Base-by-base conservation (phyloP, 768 basidiomycete genomes). In the Strobilomyces echinocephalus region DNA sequence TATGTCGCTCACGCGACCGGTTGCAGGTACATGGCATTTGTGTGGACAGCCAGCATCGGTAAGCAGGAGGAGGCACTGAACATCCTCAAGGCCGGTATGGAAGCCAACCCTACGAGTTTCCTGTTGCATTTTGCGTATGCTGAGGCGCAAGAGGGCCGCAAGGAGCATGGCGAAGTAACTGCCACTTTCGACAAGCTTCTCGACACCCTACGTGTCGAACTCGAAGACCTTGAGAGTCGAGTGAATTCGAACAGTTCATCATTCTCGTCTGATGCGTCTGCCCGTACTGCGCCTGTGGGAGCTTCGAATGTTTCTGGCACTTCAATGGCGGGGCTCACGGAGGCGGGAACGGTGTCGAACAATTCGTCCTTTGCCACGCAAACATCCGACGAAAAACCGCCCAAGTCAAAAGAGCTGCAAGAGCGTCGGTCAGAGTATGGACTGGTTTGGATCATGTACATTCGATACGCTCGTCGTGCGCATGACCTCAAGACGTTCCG, bases 91-190 rank as follows among this genome's bases (percentile, higher is more conserved):
- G 79, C 85, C 1, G 95, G 95, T 10, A 78, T 95, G 47, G 84
- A 92, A 60, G 94, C 94, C 7, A 95, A 93, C 67, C 86, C 92
- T 0, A 73, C 81, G 57, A 97, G 95, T 65, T 91, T 88, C 67
- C 77, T 97, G 5, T 76, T 99, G n/a, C 90, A 86, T 39, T 97
- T 92, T 68, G 88, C 94, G 6, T 88, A 87, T 56, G 84, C 84
- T 35, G 95, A 98, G 63, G 69, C 74, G 18, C 75, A 83, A 57
- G 89, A 87, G 74, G 72, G 65, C 63, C 79, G 73, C 71, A 84
- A 80, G 65, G 75, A 92, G 49, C 74, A 79, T 50, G 68, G 80
- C 0, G 86, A 86, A 39, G 87, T 88, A 35, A 89, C 92, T 62
- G 66, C 75, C 20, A 75, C 80, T 0, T 98, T 83, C 67, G 85